Percentiles rank a stretch among this genome's conserved stretches.
These are phyloP conservation scores for Fusarium secorum DNA, from an alignment of 2,329 filamentous ascomycete genomes.

Conservation along the genomic window DNA sequence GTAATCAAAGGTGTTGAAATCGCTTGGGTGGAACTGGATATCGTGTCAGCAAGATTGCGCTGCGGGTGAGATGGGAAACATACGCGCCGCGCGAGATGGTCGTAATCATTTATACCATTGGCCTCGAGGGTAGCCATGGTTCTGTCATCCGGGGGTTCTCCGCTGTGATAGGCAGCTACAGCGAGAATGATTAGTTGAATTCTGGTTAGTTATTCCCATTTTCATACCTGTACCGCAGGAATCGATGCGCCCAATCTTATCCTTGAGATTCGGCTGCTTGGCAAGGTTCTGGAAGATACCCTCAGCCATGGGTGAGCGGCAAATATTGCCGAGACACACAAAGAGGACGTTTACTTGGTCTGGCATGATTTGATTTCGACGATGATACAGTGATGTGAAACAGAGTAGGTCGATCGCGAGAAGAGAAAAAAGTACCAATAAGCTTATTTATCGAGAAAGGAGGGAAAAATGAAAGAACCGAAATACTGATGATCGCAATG, in stretches of 20 bases:
- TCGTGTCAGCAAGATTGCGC: slow-evolving; percentile 7
- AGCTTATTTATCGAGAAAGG: neutral
- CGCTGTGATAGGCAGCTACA: slow-evolving; percentile 80
- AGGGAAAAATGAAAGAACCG: slow-evolving; percentile 20
- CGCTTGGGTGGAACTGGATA: slow-evolving; percentile 62
- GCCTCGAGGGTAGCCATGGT: slow-evolving; percentile 80
- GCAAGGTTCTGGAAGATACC: slow-evolving; percentile 83
- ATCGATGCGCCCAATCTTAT: slow-evolving; percentile 74
- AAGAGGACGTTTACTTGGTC: slow-evolving; percentile 79
- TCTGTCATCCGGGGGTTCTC: slow-evolving; percentile 78
- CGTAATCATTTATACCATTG: slow-evolving; percentile 80
- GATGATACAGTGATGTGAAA: neutral
- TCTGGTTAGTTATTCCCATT: neutral
- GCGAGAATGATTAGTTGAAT: slow-evolving; percentile 7
- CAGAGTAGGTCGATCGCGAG: neutral
- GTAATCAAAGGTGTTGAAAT: slow-evolving; percentile 90
- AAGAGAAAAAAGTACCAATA: neutral
- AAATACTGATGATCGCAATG: slow-evolving; percentile 34
- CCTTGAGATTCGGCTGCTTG: slow-evolving; percentile 66
- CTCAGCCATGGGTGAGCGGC: slow-evolving; percentile 93
- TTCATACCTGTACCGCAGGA: slow-evolving; percentile 79
- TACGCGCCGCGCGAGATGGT: slow-evolving; percentile 79
- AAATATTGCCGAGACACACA: slow-evolving; percentile 97
- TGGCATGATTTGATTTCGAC: slow-evolving; percentile 47
- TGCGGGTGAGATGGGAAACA: slow-evolving; percentile 16